These are phyloP conservation scores for Lactarius tabidus DNA, from an alignment of 768 basidiomycete genomes.

Conservation along the genomic window DNA sequence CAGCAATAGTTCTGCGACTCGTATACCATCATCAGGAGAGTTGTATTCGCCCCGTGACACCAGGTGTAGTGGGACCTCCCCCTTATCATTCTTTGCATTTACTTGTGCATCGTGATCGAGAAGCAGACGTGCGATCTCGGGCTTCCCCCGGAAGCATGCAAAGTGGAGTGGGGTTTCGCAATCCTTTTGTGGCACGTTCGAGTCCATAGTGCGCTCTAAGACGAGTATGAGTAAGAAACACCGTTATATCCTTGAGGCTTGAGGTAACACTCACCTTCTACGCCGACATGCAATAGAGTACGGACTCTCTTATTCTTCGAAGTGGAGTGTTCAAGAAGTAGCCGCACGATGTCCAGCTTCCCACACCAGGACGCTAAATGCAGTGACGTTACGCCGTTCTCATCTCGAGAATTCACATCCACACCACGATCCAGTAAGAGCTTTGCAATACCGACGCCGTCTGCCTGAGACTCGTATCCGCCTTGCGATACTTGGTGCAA, in stretches of 20 bases:
- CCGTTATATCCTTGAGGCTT: background rate
- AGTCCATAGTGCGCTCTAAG: background rate
- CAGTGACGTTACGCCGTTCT: background rate
- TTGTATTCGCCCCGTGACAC: background rate
- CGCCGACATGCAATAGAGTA: background rate
- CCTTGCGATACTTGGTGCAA: background rate
- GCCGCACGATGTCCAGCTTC: background rate
- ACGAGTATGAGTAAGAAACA: background rate
- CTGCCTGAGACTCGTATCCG: background rate
- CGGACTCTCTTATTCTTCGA: background rate
- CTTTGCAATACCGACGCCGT: background rate
- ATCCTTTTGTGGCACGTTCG: background rate
- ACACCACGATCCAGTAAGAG: background rate
- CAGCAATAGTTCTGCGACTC: background rate
- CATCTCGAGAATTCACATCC: background rate
- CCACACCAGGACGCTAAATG: background rate
- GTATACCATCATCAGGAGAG: background rate
- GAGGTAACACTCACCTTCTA: background rate
- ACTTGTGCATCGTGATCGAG: background rate
- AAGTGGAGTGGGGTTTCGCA: background rate
- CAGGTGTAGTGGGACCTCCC: background rate
- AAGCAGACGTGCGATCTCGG: background rate
- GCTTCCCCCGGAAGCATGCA: background rate
- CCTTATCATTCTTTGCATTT: background rate
- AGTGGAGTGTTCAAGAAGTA: background rate